phyloP scores from a whole-genome alignment of 2,329 filamentous ascomycete genomes.

The Coccinonectria pachysandricola region DNA sequence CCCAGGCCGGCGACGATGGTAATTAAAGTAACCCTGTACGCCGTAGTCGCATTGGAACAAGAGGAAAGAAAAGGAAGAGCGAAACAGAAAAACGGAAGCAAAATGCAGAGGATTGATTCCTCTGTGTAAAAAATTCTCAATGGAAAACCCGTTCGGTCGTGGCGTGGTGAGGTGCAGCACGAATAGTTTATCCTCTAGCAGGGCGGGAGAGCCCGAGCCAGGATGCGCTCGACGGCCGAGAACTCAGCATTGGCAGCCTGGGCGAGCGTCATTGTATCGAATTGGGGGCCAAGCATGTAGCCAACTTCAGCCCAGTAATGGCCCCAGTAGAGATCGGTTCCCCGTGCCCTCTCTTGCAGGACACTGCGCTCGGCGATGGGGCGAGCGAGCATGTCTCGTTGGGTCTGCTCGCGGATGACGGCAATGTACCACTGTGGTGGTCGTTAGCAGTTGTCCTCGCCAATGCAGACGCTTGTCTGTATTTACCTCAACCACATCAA shows the following conservation, averaged over 20 bases:
- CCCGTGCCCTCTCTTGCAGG: constrained; percentile 22
- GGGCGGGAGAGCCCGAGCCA: constrained; percentile 30
- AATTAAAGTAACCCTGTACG: no score
- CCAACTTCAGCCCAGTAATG: constrained; percentile 40
- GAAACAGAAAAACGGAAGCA: no score
- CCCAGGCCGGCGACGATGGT: no score
- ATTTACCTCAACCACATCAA: constrained; percentile 47
- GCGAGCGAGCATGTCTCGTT: constrained; percentile 27
- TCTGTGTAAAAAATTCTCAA: no score
- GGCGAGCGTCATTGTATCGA: constrained; percentile 39
- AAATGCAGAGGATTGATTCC: no score
- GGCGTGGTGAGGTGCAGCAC: no score
- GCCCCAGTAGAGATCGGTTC: constrained; percentile 39
- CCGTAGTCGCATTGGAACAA: no score
- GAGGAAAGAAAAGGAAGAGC: no score
- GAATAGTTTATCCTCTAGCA: constrained; percentile 1
- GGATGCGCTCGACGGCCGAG: constrained; percentile 36
- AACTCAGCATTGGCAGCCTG: constrained; percentile 37
- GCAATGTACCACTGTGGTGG: constrained; percentile 43
- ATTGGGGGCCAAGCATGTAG: constrained; percentile 28
- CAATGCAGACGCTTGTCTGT: background rate
- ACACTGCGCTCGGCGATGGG: constrained; percentile 31
- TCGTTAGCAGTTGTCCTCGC: constrained; percentile 5
- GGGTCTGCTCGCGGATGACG: constrained; percentile 43
- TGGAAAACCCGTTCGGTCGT: no score